Evolutionary conservation across 2,329 filamentous ascomycete species (phyloP), one percentile per base, ranked within the genome.

Genomic region (Fusarium succisae): DNA sequence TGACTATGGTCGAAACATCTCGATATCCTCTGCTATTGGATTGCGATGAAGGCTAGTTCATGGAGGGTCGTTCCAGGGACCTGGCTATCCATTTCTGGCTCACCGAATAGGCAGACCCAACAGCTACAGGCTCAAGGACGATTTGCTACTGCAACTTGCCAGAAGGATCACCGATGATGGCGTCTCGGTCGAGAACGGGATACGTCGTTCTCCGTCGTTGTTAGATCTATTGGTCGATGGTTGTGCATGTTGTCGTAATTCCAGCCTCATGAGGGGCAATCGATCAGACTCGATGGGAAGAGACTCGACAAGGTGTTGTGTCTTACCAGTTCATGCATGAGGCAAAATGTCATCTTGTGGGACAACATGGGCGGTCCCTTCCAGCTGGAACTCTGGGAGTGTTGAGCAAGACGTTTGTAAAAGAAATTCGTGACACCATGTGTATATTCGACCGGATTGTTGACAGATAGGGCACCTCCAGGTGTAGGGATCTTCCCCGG

Each of bases 241-340:
- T 24, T 24, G 20, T 28, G 37, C 55, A 38, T 44, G 47, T 63
- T 45, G 47, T 48, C 57, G 58, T 68, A 55, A 63, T 63, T 39
- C 50, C 51, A 51, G 43, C 60, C 53, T 47, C 53, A 45, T 20
- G 22, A 39, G 55, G 58, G 74, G 58, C 26, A 28, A 37, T 45
- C n/a, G 45, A 59, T 55, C 18, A 55, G 26, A 28, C 41, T 62
- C 32, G 32, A 20, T 45, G 22, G 20, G 32, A 38, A 59, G 35
- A 35, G 37, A 35, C 47, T 63, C 73, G 41, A 32, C 41, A 58
- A 41, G 38, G 26, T 54, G 30, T 24, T 43, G 55, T 64, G 66
- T 66, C 47, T 51, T 43, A 57, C 68, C 54, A 59, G 67, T 68
- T 72, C 63, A 72, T 77, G 72, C 67, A 73, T 70, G 28, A 30